Evolutionary conservation across 1,284 basidiomycete genomes (phyloP), one percentile per base, ranked within the genome.

Genomic region (Moesziomyces sp.): DNA sequence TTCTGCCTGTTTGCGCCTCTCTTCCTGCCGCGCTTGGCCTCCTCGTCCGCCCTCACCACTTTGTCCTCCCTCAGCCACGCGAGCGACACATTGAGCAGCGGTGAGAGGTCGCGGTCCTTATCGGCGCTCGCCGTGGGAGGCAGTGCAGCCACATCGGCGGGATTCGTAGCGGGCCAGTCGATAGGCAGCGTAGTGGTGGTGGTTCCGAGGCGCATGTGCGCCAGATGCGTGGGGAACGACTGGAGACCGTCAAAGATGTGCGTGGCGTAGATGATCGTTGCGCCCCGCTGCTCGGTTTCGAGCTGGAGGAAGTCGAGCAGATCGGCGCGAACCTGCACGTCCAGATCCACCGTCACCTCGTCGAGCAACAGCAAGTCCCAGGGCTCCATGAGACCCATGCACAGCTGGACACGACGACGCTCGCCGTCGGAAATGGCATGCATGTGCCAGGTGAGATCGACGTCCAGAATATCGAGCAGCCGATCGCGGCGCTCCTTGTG

Each of bases 321-420:
- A 71, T 97, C 93, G 53, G 93, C 90, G 48, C 97, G 90, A 46
- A 99, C 97, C 43, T 98, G 89, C 7, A 98, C 95, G 79, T 99
- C 97, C n/a, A 99, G 87, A 84, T 99, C 97, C 35, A 99, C 97
- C 0, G 96, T 99, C 54, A 98, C 94, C 87, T 99, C 97, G 81
- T 99, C 96, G 9, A 99, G 88, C 5, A 99, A 87, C 5, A 99
- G 86, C 21, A 99, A 88, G 77, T 97, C 91, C 94, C 94, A 99
- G 38, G 93, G 91, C 24, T 88, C 88, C 97, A 99, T 99, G 24
- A 99, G 88, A 3, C 97, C 97, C 88, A 97, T 96, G 74, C 93
- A 93, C 24, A 99, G 90, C 85, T 99, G 97, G 5, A 99, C 94
- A 2, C 93, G 86, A 30, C 97, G 88, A 38, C 96, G 88, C 86